Conservation (phyloP, 331 rosid genomes). For the Malus hybrid region DNA sequence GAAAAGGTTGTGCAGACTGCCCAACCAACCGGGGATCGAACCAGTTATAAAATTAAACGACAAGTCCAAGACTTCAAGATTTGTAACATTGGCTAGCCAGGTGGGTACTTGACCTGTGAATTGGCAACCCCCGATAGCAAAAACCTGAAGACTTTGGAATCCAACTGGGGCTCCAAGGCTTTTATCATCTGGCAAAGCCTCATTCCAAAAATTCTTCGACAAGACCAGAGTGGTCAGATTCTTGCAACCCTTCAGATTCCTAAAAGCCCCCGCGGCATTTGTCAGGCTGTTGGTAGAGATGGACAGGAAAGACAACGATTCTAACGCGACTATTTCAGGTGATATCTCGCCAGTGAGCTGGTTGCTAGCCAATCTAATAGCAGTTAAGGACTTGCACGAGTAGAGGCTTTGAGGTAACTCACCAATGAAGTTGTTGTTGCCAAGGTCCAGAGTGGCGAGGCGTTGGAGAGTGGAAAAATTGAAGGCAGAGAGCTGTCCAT, state of each 20-base stretch:
- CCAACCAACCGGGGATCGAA: slow-evolving; percentile 70
- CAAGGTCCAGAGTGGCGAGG: slow-evolving; percentile 70
- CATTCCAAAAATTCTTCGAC: slow-evolving; percentile 6
- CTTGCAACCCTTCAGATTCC: too few species aligned
- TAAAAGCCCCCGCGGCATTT: too few species aligned
- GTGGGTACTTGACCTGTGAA: slow-evolving; percentile 63
- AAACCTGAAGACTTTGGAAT: slow-evolving; percentile 56
- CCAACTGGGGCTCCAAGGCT: slow-evolving; percentile 35
- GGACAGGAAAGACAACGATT: too few species aligned
- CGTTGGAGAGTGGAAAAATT: slow-evolving; percentile 51
- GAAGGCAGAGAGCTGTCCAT: slow-evolving; percentile 53
- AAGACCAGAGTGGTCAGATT: too few species aligned
- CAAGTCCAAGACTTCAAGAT: slow-evolving; percentile 67
- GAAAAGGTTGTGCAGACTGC: slow-evolving; percentile 58
- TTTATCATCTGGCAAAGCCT: slow-evolving; percentile 45
- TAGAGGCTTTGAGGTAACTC: slow-evolving; percentile 62
- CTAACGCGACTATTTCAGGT: slow-evolving; percentile 31
- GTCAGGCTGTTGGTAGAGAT: too few species aligned
- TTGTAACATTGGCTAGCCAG: slow-evolving; percentile 59
- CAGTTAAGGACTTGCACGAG: slow-evolving; percentile 66
- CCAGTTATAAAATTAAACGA: slow-evolving; percentile 56
- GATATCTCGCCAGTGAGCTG: slow-evolving; percentile 58
- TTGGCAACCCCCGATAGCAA: slow-evolving; percentile 65
- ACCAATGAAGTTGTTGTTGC: slow-evolving; percentile 67
- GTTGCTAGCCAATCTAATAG: slow-evolving; percentile 67